phyloP scores from a whole-genome alignment of 2,329 filamentous ascomycete species.

The Catunica adiposa region DNA sequence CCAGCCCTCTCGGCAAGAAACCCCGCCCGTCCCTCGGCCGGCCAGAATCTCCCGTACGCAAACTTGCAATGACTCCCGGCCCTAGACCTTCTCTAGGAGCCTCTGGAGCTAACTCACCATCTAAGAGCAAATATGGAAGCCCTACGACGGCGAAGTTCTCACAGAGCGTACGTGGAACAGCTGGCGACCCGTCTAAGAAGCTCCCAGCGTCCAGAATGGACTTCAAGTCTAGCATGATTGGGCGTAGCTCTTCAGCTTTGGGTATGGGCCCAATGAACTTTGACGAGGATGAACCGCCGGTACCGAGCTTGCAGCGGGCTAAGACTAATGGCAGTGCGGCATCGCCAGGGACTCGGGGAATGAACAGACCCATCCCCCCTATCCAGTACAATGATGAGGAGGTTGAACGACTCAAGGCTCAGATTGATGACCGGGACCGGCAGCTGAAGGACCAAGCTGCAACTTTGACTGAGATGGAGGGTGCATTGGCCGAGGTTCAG shows the following conservation, averaged over 20 bases:
- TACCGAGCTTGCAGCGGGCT: slow-evolving; percentile 11
- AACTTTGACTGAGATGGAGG: slow-evolving; percentile 78
- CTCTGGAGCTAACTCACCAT: slow-evolving; percentile 27
- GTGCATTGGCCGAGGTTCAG: slow-evolving; percentile 61
- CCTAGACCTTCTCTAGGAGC: slow-evolving; percentile 37
- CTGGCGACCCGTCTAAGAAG: slow-evolving; percentile 45
- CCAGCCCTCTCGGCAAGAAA: slow-evolving; percentile 49
- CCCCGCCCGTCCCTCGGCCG: slow-evolving; percentile 65
- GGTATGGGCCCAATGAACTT: slow-evolving; percentile 30
- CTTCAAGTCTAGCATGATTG: slow-evolving; percentile 32
- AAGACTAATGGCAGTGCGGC: slow-evolving; percentile 34
- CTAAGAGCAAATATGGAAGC: slow-evolving; percentile 40
- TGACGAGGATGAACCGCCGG: slow-evolving; percentile 36
- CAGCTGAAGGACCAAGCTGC: slow-evolving; percentile 79
- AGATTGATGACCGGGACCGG: slow-evolving; percentile 69
- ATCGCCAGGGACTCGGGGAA: slow-evolving; percentile 35
- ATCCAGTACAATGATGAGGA: slow-evolving; percentile 50
- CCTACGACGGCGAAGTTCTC: slow-evolving; percentile 37
- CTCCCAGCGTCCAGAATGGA: slow-evolving; percentile 28
- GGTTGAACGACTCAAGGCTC: slow-evolving; percentile 50
- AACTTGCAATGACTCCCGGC: slow-evolving; percentile 44
- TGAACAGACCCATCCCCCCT: slow-evolving; percentile 28
- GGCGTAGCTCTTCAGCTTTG: slow-evolving; percentile 42
- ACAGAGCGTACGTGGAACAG: slow-evolving; percentile 44
- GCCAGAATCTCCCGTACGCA: slow-evolving; percentile 71